phyloP scores from a whole-genome alignment of 192 early-diverging fungal species.

The Dissophora ornata region DNA sequence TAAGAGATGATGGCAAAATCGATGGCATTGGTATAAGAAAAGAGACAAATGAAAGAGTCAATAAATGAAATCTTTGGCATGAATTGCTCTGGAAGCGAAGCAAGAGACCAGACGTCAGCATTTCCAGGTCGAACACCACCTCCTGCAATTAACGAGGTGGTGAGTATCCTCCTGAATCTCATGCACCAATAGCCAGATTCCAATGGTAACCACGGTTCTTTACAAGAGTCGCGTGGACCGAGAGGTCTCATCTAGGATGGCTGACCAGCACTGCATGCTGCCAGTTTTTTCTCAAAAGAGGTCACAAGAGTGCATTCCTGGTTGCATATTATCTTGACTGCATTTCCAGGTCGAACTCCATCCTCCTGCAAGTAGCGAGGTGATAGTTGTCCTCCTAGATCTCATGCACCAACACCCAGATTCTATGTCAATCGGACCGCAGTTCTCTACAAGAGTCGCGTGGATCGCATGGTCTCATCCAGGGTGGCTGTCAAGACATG shows the following conservation, averaged over 20 bases:
- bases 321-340: slow-evolving; percentile 1
- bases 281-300: too few relatives aligned
- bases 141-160: slow-evolving; percentile 15
- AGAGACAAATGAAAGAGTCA: too few relatives aligned
- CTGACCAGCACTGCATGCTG: not conserved
- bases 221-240: not conserved
- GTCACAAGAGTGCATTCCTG: too few relatives aligned
- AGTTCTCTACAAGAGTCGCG: not conserved
- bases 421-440: slow-evolving; percentile 17
- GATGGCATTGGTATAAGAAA: too few relatives aligned
- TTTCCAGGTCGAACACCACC: slow-evolving; percentile 17
- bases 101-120: slow-evolving; percentile 3
- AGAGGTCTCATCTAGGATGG: slow-evolving; percentile 11
- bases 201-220: slow-evolving; percentile 1
- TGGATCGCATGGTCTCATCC: slow-evolving; percentile 18
- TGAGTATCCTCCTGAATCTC: slow-evolving; percentile 26
- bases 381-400: slow-evolving; percentile 22
- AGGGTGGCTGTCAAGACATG: slow-evolving; percentile 8
- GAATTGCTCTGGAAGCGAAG: too few relatives aligned
- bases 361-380: slow-evolving; percentile 12
- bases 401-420: slow-evolving; percentile 41
- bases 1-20: not conserved
- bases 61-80: too few relatives aligned
- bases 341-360: slow-evolving; percentile 21
- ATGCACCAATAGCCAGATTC: slow-evolving; percentile 36